Evolutionary conservation across 148 eudicot genomes (phyloP), one percentile per base, ranked within the genome.

Genomic region (Camellia lanceoleosa): DNA sequence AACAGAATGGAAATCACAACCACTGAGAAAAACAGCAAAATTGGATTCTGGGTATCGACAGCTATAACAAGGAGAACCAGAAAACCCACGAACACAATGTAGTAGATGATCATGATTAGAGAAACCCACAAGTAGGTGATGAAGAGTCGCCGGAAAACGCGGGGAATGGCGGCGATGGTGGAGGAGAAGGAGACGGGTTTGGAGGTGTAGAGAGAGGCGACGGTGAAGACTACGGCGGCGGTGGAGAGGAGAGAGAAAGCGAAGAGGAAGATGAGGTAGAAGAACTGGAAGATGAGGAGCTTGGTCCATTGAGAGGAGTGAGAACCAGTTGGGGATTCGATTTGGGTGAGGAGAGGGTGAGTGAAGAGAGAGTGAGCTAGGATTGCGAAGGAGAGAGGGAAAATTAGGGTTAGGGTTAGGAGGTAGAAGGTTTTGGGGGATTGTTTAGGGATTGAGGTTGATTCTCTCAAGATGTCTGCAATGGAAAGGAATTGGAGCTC

Each of bases 281-380:
- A 82, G 64, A 95, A 89, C 78, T 95, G 99, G 79, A 92, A 88
- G 55, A 84, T 10, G 16, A 95, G 84, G 61, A 95, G 99, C 54
- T 86, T 86, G 72, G 90, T 68, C 95, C 92, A 90, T 43, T 91
- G 75, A 43, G 88, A 85, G 55, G 97, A 20, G 56, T 86, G 87
- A 46, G 89, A 13, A 14, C 41, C 80, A 8, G 78, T 13, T 0
- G 59, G 87, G 74, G 89, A 84, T 56, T 89, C 91, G 59, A 92
- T 86, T 58, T 88, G 92, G 38, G 89, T 0, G 64, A 95, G 80
- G 42, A 95, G 84, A 0, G 99, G 99, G 81, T 91, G 94, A 4
- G 97, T 95, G 90, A 95, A 93, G 62, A 95, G 88, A 5, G 97
- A 92, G 80, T 95, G 99, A 16, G 97, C 99, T n/a, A 95, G 78